Evolutionary conservation across 495 filamentous ascomycete genomes (phyloP).

Genomic region (Rhizodiscina lignyota): DNA sequence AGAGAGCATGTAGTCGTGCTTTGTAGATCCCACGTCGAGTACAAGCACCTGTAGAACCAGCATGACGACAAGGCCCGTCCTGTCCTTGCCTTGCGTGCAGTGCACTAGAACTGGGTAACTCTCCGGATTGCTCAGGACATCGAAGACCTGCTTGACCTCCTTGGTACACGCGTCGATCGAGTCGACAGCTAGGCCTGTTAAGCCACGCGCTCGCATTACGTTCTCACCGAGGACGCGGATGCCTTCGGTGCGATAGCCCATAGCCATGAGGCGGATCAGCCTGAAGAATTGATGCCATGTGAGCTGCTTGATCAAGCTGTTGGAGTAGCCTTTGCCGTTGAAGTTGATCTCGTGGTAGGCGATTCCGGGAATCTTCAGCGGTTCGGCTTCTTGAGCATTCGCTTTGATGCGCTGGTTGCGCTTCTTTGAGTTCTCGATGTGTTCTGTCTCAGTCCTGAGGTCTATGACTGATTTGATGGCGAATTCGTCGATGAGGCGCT

Average conservation of each 20-base stretch:
- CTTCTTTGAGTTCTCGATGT: slow-evolving; percentile 49
- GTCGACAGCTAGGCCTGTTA: slow-evolving; percentile 47
- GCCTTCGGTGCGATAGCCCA: slow-evolving; percentile 50
- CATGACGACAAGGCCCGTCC: slow-evolving; percentile 57
- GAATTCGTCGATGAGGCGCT: slow-evolving; percentile 40
- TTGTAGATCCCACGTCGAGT: slow-evolving; percentile 38
- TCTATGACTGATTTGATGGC: slow-evolving; percentile 59
- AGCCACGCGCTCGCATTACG: slow-evolving; percentile 51
- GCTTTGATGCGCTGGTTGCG: too few species aligned
- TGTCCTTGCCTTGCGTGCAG: slow-evolving; percentile 82
- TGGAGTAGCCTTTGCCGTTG: slow-evolving; percentile 55
- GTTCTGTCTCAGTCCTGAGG: slow-evolving; percentile 66
- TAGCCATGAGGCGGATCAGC: slow-evolving; percentile 35
- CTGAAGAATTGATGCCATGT: slow-evolving; percentile 49
- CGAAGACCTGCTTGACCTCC: slow-evolving; percentile 46
- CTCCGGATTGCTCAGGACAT: slow-evolving; percentile 25
- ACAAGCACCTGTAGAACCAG: slow-evolving; percentile 42
- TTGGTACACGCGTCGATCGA: slow-evolving; percentile 42
- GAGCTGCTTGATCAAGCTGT: slow-evolving; percentile 49
- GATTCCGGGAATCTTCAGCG: slow-evolving; percentile 42
- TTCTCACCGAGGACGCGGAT: slow-evolving; percentile 47
- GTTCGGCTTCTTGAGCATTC: slow-evolving; percentile 20
- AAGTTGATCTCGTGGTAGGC: slow-evolving; percentile 46
- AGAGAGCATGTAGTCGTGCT: slow-evolving; percentile 47
- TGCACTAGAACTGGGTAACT: slow-evolving; percentile 52